Percentiles rank a stretch among this genome's conserved stretches.
phyloP scores from a whole-genome alignment of 441 rosid species.

The Erysimum pusillum region DNA sequence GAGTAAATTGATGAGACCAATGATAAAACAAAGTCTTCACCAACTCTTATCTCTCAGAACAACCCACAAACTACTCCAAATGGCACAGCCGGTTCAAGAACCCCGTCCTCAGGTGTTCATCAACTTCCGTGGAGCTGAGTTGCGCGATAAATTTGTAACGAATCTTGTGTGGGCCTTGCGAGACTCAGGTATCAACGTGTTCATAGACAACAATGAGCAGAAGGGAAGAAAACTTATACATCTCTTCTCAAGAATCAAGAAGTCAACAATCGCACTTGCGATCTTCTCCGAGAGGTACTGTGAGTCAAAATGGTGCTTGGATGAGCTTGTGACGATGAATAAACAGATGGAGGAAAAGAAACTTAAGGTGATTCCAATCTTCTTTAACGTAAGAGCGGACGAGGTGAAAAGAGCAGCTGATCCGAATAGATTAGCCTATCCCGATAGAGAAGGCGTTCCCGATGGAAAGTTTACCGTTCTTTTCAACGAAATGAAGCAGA shows the following conservation, averaged over 20 bases:
- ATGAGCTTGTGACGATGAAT: slow-evolving; percentile 5
- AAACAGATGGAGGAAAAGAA: background rate
- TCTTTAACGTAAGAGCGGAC: background rate
- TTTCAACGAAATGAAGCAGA: background rate
- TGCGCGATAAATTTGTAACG: background rate
- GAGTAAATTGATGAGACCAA: background rate
- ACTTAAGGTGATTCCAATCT: slow-evolving; percentile 7
- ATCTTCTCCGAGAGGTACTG: background rate
- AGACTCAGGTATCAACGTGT: slow-evolving; percentile 15
- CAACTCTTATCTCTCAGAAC: background rate
- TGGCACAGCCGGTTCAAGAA: background rate
- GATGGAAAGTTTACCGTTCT: background rate
- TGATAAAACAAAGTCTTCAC: background rate
- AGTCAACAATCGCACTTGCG: background rate
- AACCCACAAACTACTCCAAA: background rate
- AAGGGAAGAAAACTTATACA: background rate
- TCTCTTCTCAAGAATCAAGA: slow-evolving; percentile 11
- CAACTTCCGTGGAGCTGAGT: slow-evolving; percentile 15
- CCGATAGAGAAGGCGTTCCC: background rate
- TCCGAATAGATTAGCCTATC: background rate
- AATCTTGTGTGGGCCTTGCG: background rate
- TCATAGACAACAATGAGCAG: background rate
- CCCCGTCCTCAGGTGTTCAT: slow-evolving; percentile 18
- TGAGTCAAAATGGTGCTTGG: slow-evolving; percentile 6
- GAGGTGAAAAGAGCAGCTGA: background rate